Conservation (phyloP, 768 basidiomycete genomes). For the Suillus subluteus region DNA sequence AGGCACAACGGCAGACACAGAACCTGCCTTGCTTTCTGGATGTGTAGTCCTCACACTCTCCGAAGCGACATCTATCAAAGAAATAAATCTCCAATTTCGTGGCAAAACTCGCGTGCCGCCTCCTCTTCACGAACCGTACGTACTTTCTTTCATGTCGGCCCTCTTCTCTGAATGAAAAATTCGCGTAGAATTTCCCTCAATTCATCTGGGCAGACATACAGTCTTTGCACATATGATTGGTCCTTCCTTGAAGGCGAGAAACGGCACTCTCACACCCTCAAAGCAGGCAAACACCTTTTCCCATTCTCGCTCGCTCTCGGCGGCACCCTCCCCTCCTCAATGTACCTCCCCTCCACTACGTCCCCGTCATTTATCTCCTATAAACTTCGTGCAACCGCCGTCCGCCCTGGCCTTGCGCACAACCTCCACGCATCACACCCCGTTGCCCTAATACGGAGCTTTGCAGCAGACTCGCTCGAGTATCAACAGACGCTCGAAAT, state of each 20-base stretch:
- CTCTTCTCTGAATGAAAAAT: background rate
- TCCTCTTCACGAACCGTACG: constrained; percentile 60
- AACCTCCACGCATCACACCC: constrained; percentile 67
- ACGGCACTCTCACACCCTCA: constrained; percentile 82
- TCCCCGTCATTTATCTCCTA: constrained; percentile 78
- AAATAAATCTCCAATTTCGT: constrained; percentile 81
- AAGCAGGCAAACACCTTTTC: constrained; percentile 93
- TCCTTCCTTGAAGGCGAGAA: constrained; percentile 88
- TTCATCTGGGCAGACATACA: constrained; percentile 52
- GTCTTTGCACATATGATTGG: constrained; percentile 86
- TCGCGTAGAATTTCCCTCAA: constrained; percentile 23
- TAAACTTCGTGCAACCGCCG: constrained; percentile 86
- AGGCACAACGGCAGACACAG: constrained; percentile 82
- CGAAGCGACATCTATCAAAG: constrained; percentile 83
- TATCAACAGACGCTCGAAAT: constrained; percentile 96
- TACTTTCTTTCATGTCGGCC: constrained; percentile 20
- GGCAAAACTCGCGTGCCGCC: constrained; percentile 80
- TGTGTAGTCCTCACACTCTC: constrained; percentile 77
- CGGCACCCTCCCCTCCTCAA: constrained; percentile 80
- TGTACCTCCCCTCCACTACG: constrained; percentile 51
- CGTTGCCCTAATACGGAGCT: constrained; percentile 72
- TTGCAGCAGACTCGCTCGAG: constrained; percentile 83
- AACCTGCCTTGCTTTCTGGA: constrained; percentile 81
- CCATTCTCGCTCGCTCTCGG: constrained; percentile 90
- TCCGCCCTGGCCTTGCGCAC: constrained; percentile 71